phyloP scores from a whole-genome alignment of 1,284 basidiomycete genomes.

The Lentinula novae-zelandiae region DNA sequence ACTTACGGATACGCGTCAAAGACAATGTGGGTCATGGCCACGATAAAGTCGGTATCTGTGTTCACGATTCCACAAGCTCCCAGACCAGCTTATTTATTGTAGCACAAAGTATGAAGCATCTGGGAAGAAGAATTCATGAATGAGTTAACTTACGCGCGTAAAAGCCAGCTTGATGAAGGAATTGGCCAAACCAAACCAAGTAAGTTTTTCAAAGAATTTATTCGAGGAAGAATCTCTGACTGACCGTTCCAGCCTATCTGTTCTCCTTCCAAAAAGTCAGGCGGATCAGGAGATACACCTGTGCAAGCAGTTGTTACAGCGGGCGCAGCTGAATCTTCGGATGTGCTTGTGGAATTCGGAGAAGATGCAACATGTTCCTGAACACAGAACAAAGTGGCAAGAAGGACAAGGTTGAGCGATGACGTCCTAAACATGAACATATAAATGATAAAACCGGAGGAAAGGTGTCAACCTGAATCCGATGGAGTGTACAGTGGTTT shows the following conservation, averaged over 20 bases:
- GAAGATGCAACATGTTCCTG: background rate
- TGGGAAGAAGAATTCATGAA: background rate
- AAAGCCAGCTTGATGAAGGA: background rate
- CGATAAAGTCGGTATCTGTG: constrained; percentile 50
- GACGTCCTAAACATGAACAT: no score
- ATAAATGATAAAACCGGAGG: no score
- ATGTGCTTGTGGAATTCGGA: background rate
- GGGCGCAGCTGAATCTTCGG: background rate
- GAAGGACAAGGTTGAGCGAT: no score
- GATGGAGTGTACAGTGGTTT: no score
- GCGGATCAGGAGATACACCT: background rate
- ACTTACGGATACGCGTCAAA: constrained; percentile 65
- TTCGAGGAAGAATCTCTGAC: background rate
- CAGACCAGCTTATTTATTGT: constrained; percentile 40
- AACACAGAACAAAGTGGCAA: background rate
- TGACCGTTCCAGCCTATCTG: background rate
- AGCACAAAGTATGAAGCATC: background rate
- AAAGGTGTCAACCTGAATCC: no score
- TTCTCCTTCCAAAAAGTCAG: background rate
- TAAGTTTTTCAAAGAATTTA: no score
- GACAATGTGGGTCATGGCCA: constrained; percentile 53
- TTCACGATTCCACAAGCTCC: constrained; percentile 69
- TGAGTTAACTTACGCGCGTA: background rate
- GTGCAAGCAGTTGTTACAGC: background rate
- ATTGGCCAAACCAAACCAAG: background rate